A percentile compares a stretch with the other conserved stretches of the same genome.
These are phyloP conservation scores for Penicillium mononematosum DNA, from an alignment of 495 filamentous ascomycete genomes.

Conservation along the genomic window DNA sequence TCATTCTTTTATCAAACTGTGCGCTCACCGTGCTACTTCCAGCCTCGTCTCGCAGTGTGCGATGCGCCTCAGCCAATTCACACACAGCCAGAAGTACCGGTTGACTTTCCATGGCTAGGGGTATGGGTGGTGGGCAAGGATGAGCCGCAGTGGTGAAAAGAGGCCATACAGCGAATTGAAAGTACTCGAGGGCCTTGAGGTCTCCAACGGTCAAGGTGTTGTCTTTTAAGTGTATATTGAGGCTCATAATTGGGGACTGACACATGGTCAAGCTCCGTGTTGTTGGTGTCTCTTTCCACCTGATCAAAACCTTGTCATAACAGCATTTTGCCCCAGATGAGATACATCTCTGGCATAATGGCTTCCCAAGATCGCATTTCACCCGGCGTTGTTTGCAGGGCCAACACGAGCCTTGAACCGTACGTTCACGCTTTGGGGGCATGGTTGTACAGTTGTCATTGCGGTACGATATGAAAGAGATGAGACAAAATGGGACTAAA, in stretches of 20 bases:
- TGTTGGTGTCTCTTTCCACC: slow-evolving; percentile 28
- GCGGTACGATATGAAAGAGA: neutral
- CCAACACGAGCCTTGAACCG: slow-evolving; percentile 41
- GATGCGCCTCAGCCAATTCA: slow-evolving; percentile 31
- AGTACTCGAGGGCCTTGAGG: slow-evolving; percentile 20
- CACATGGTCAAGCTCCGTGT: slow-evolving; percentile 22
- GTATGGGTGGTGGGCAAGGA: slow-evolving; percentile 34
- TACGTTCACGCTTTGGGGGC: slow-evolving; percentile 33
- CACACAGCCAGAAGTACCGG: slow-evolving; percentile 30
- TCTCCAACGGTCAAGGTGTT: slow-evolving; percentile 9
- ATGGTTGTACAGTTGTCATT: slow-evolving; percentile 11
- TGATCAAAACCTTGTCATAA: slow-evolving; percentile 36
- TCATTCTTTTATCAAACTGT: slow-evolving; percentile 14
- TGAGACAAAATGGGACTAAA: neutral
- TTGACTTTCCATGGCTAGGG: slow-evolving; percentile 24
- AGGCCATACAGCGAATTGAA: slow-evolving; percentile 22
- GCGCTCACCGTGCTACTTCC: neutral
- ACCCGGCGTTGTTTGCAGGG: slow-evolving; percentile 40
- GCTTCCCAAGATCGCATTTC: slow-evolving; percentile 34
- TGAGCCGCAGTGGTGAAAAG: slow-evolving; percentile 19
- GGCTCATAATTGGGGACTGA: slow-evolving; percentile 15
- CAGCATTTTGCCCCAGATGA: slow-evolving; percentile 33
- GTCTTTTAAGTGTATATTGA: slow-evolving; percentile 13
- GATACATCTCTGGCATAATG: slow-evolving; percentile 33
- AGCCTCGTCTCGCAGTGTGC: slow-evolving; percentile 21